Percentiles rank a stretch among this genome's conserved stretches.
Evolutionary conservation across 495 filamentous ascomycete genomes (phyloP).

Genomic region (Lasiosphaeriaceae sp.): DNA sequence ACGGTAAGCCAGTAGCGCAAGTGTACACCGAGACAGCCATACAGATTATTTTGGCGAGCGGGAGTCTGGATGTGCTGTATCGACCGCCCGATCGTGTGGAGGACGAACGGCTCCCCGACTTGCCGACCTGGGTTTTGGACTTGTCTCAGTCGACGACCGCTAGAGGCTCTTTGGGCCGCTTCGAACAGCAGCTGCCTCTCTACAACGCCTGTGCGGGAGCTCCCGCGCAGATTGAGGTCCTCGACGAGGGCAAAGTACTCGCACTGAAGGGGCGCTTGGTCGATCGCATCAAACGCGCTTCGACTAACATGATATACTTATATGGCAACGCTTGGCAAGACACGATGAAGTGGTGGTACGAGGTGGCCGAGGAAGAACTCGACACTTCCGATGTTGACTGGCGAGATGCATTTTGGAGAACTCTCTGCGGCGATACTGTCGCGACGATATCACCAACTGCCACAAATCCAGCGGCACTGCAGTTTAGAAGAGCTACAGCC

Average conservation of each 20-base stretch:
- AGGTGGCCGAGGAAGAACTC: background rate
- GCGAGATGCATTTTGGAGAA: slow-evolving; percentile 1
- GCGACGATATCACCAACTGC: too few relatives aligned
- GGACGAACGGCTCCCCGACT: background rate
- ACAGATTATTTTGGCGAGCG: background rate
- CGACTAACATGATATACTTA: background rate
- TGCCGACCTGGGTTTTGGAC: background rate
- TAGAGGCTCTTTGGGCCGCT: background rate
- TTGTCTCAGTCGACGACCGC: background rate
- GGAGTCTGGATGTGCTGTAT: background rate
- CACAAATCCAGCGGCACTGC: background rate
- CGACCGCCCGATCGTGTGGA: background rate
- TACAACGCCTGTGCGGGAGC: background rate
- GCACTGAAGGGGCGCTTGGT: background rate
- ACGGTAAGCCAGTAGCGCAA: background rate
- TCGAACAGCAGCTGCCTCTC: background rate
- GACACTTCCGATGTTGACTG: background rate
- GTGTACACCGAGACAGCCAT: background rate
- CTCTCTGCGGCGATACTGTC: background rate
- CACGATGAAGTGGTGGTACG: background rate
- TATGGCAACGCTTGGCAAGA: background rate
- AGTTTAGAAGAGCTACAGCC: background rate
- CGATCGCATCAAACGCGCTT: background rate
- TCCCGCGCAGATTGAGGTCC: background rate
- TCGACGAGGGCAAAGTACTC: background rate